Conservation (phyloP, 129 eudicot species). For the Tagetes erecta region DNA sequence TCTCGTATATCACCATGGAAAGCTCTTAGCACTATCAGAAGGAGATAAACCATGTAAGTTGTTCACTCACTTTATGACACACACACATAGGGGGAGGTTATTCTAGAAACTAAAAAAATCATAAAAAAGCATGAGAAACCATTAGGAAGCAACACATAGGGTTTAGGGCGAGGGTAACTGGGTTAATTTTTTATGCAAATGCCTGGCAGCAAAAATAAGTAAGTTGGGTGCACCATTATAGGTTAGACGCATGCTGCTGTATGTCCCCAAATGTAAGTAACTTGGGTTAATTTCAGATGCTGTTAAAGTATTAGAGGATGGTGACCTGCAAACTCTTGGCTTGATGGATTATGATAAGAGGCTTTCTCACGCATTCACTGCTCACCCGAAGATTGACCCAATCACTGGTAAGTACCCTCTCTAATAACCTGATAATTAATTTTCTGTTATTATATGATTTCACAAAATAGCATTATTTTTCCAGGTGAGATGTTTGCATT, state of each 20-base stretch:
- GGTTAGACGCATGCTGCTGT: too few species aligned
- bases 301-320: slow-evolving; percentile 89
- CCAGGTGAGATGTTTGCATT: slow-evolving; percentile 98
- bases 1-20: slow-evolving; percentile 86
- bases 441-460: slow-evolving; percentile 5
- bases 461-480: slow-evolving; percentile 12
- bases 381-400: slow-evolving; percentile 99
- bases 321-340: slow-evolving; percentile 95
- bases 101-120: too few species aligned
- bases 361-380: slow-evolving; percentile 82
- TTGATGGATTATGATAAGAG: slow-evolving; percentile 95
- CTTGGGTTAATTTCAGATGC: slow-evolving; percentile 49
- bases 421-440: not conserved
- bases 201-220: not conserved
- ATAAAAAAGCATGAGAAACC: not conserved
- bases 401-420: slow-evolving; percentile 56
- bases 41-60: slow-evolving; percentile 95
- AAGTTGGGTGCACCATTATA: not conserved
- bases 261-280: not conserved
- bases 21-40: slow-evolving; percentile 90
- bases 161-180: not conserved
- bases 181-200: too few species aligned
- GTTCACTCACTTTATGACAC: not conserved
- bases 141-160: not conserved
- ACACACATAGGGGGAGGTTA: not conserved